A percentile compares a stretch with the other conserved stretches of the same genome.
Conservation (phyloP, 108 stramenopile genomes). For the Mediolabrus comicus region DNA sequence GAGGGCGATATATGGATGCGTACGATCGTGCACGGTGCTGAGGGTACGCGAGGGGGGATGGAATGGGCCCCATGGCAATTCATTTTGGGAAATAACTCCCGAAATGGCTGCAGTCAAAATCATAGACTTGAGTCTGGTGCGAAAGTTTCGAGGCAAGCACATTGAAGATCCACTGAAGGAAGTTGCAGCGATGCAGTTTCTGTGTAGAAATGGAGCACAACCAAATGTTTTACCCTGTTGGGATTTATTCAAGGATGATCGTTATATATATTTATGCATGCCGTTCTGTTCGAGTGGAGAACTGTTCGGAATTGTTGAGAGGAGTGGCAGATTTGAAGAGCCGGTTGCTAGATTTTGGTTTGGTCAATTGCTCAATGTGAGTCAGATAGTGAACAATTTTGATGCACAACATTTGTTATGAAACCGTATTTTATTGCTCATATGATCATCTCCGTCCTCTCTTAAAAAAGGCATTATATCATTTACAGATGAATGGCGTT, state of each 20-base stretch:
- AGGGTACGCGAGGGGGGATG: constrained; percentile 54
- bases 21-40: constrained; percentile 71
- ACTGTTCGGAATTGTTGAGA: constrained; percentile 73
- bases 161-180: constrained; percentile 88
- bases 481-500: constrained; percentile 71
- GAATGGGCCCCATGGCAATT: constrained; percentile 26
- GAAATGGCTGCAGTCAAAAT: constrained; percentile 73
- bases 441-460: neutral
- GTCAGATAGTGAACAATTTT: constrained; percentile 10
- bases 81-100: constrained; percentile 69
- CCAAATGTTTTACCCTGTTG: constrained; percentile 60
- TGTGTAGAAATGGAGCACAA: constrained; percentile 33
- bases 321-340: constrained; percentile 70
- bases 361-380: constrained; percentile 72
- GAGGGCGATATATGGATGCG: constrained; percentile 81
- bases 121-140: constrained; percentile 68
- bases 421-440: neutral
- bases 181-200: constrained; percentile 77
- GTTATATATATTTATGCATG: constrained; percentile 80
- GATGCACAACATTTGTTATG: neutral
- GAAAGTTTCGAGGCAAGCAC: constrained; percentile 39
- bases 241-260: constrained; percentile 73
- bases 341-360: constrained; percentile 79
- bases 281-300: constrained; percentile 82
- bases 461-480: constrained; percentile 60